phyloP scores from a whole-genome alignment of 2,329 filamentous ascomycete species.

The Cytospora schulzeri region DNA sequence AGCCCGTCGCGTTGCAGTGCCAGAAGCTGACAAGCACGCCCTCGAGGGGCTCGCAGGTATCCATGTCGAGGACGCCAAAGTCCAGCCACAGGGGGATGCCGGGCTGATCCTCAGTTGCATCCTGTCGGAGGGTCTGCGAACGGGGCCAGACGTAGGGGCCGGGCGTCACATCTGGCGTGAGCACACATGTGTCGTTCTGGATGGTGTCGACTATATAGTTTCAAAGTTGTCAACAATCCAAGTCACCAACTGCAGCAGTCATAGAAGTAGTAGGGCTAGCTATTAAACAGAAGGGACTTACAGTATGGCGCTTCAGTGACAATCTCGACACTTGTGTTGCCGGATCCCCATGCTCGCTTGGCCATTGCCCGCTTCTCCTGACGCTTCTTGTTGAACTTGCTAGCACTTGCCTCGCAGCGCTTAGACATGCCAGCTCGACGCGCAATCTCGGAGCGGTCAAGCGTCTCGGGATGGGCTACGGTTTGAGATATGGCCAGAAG shows the following conservation, averaged over 20 bases:
- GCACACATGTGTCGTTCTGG: constrained; percentile 24
- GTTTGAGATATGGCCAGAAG: background rate
- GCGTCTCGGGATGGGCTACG: background rate
- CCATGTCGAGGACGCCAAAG: constrained; percentile 21
- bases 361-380: constrained; percentile 12
- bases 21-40: constrained; percentile 19
- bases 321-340: constrained; percentile 16
- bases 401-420: constrained; percentile 16
- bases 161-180: constrained; percentile 16
- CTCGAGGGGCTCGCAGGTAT: constrained; percentile 21
- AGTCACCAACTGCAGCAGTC: background rate
- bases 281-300: background rate
- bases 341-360: constrained; percentile 6
- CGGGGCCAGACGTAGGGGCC: constrained; percentile 19
- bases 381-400: constrained; percentile 20
- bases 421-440: constrained; percentile 18
- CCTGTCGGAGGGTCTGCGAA: constrained; percentile 18
- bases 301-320: constrained; percentile 23
- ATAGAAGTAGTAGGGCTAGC: too few relatives aligned
- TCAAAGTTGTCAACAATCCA: background rate
- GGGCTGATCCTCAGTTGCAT: constrained; percentile 19
- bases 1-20: constrained; percentile 20
- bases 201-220: constrained; percentile 4
- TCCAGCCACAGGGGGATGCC: constrained; percentile 21
- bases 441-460: constrained; percentile 5